Evolutionary conservation across 306 rosid species (phyloP).

Genomic region (Quercus robur): DNA sequence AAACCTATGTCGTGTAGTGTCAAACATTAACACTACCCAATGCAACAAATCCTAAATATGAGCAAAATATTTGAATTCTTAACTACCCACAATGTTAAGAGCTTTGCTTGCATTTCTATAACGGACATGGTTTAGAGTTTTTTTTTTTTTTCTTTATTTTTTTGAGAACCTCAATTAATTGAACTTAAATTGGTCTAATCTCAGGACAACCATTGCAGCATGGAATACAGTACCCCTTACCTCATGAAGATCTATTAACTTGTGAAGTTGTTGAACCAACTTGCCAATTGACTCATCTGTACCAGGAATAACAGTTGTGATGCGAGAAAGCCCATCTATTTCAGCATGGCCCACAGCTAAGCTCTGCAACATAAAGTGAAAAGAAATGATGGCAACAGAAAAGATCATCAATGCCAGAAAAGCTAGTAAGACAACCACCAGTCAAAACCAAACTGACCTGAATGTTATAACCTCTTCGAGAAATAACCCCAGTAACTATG

Average conservation of each 20-base stretch:
- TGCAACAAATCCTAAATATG: too few species aligned
- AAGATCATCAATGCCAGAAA: background rate
- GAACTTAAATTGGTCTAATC: background rate
- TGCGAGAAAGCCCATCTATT: conserved; percentile 54
- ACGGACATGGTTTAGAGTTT: background rate
- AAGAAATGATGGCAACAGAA: background rate
- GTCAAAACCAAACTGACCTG: conserved; percentile 41
- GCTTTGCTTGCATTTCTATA: background rate
- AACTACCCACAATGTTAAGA: too few species aligned
- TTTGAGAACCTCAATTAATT: background rate
- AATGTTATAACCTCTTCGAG: conserved; percentile 66
- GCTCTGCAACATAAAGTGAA: conserved; percentile 30
- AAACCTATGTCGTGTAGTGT: too few species aligned
- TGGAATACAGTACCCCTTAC: conserved; percentile 28
- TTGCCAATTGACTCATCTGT: conserved; percentile 48
- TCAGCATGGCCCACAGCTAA: conserved; percentile 68
- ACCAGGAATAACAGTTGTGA: conserved; percentile 65
- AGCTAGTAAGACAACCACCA: background rate
- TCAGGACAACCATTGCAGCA: background rate
- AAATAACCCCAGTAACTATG: conserved; percentile 52
- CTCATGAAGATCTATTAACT: conserved; percentile 58
- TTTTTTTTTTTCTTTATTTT: background rate
- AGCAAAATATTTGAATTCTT: too few species aligned
- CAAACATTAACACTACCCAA: too few species aligned
- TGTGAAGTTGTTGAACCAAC: conserved; percentile 60